Evolutionary conservation across 2,329 filamentous ascomycete species (phyloP).

Genomic region (Aureobasidium sp.): DNA sequence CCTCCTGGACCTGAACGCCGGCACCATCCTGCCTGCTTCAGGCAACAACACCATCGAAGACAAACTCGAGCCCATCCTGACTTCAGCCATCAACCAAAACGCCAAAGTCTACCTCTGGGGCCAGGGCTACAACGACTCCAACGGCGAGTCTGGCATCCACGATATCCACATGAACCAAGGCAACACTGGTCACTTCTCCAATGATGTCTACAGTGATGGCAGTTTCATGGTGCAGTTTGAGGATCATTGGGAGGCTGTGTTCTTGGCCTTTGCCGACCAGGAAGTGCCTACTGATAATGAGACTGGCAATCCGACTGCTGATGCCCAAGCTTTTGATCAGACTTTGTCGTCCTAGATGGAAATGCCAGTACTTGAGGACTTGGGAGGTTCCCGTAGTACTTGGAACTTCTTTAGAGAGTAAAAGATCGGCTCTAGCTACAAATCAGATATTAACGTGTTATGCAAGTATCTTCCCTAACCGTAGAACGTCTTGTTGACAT

Average conservation of each 20-base stretch:
- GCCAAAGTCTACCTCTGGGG: conserved; percentile 33
- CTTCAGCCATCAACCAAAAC: conserved; percentile 26
- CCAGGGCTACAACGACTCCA: conserved; percentile 14
- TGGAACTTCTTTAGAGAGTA: not conserved
- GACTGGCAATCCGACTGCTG: conserved; percentile 14
- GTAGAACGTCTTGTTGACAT: too few relatives aligned
- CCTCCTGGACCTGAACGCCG: conserved; percentile 14
- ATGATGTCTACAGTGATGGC: conserved; percentile 31
- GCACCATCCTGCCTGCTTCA: conserved; percentile 15
- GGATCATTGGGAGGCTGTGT: conserved; percentile 32
- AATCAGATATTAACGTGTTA: too few relatives aligned
- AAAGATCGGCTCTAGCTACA: not conserved
- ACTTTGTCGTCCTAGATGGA: not conserved
- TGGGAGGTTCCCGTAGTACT: not conserved
- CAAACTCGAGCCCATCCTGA: conserved; percentile 27
- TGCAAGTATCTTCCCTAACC: too few relatives aligned
- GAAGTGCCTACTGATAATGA: conserved; percentile 27
- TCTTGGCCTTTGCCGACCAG: conserved; percentile 33
- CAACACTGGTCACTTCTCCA: conserved; percentile 25
- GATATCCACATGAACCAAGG: conserved; percentile 37
- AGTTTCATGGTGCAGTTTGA: conserved; percentile 28
- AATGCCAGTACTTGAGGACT: not conserved
- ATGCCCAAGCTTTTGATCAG: not conserved
- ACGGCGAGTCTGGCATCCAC: conserved; percentile 29
- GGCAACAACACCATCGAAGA: conserved; percentile 26